Evolutionary conservation across 1,284 basidiomycete genomes (phyloP).

Genomic region (Volvariella volvacea): DNA sequence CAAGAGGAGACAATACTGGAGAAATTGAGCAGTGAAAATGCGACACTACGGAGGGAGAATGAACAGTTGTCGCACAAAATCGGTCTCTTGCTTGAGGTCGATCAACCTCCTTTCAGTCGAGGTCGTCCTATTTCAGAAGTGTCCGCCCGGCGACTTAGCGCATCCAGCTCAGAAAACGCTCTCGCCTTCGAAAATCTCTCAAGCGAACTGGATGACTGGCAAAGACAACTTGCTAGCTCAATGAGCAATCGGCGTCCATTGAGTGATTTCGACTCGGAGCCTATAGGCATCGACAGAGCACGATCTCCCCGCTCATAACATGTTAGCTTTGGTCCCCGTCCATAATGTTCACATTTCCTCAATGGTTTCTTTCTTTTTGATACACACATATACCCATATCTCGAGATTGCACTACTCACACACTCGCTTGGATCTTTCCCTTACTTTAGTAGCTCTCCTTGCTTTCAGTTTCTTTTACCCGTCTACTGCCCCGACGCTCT

Average conservation of each 20-base stretch:
- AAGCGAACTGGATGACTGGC: conserved; percentile 78
- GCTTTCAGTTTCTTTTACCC: conserved; percentile 5
- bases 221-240: conserved; percentile 70
- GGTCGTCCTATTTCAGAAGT: conserved; percentile 58
- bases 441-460: conserved; percentile 8
- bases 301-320: conserved; percentile 62
- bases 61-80: conserved; percentile 83
- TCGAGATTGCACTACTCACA: conserved; percentile 18
- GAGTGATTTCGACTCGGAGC: conserved; percentile 60
- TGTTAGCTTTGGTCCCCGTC: conserved; percentile 19
- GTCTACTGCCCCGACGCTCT: neutral
- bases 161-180: conserved; percentile 76
- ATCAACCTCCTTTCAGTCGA: conserved; percentile 63
- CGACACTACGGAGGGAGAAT: conserved; percentile 73
- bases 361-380: conserved; percentile 25
- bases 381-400: conserved; percentile 47
- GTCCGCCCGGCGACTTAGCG: conserved; percentile 60
- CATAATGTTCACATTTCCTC: conserved; percentile 40
- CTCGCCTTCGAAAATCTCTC: conserved; percentile 68
- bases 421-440: conserved; percentile 21
- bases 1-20: conserved; percentile 66
- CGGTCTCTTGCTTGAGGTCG: conserved; percentile 76
- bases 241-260: conserved; percentile 65
- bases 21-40: conserved; percentile 73
- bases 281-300: conserved; percentile 43